A percentile compares a stretch with the other conserved stretches of the same genome.
phyloP scores from a whole-genome alignment of 2,329 filamentous ascomycete species.

The Phoma sp. region DNA sequence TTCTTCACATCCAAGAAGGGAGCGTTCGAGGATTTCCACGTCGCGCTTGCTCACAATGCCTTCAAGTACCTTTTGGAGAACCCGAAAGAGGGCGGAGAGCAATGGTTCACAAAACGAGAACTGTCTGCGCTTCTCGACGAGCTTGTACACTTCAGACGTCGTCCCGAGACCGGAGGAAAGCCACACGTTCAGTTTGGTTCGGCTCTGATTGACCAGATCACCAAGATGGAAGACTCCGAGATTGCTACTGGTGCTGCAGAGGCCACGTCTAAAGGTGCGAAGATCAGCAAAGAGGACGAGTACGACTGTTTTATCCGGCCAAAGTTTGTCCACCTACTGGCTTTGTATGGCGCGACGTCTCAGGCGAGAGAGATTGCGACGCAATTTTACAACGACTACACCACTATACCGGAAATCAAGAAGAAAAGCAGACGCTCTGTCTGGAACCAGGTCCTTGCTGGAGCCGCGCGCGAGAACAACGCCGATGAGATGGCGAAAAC shows the following conservation, averaged over 20 bases:
- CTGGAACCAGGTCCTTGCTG: conserved; percentile 58
- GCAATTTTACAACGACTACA: conserved; percentile 18
- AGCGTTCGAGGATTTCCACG: conserved; percentile 47
- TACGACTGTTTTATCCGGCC: conserved; percentile 9
- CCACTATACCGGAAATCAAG: conserved; percentile 1
- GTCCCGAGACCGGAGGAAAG: conserved; percentile 46
- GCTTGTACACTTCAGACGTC: conserved; percentile 26
- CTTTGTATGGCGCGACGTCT: conserved; percentile 30
- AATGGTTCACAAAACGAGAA: conserved; percentile 40
- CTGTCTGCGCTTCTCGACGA: conserved; percentile 21
- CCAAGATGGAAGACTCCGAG: conserved; percentile 4
- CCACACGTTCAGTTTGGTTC: conserved; percentile 51
- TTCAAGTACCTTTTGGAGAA: conserved; percentile 64
- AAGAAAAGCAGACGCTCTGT: conserved; percentile 3
- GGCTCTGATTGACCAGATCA: conserved; percentile 37
- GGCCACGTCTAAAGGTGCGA: neutral
- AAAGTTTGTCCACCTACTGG: conserved; percentile 28
- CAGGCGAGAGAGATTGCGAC: conserved; percentile 36
- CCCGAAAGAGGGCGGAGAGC: conserved; percentile 28
- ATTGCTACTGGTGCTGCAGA: neutral
- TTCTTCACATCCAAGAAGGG: conserved; percentile 37
- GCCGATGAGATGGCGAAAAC: conserved; percentile 65
- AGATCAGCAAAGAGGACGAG: conserved; percentile 7
- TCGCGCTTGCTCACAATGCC: conserved; percentile 64
- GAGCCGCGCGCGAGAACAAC: conserved; percentile 66